Evolutionary conservation across 2,329 filamentous ascomycete genomes (phyloP), one percentile per base, ranked within the genome.

Genomic region (Diatrype stigma): DNA sequence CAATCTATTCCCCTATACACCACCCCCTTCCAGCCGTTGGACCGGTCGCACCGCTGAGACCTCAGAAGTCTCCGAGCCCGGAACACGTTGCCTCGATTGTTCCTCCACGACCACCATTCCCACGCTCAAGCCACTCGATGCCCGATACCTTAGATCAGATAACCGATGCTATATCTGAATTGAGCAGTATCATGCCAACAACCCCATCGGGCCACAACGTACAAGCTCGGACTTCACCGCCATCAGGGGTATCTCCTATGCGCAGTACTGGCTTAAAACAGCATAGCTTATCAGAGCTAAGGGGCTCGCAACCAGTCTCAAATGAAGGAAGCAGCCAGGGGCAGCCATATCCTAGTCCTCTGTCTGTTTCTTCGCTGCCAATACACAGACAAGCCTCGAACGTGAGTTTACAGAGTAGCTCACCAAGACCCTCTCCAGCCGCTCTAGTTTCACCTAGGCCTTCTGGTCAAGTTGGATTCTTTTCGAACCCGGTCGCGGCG

Each of bases 151-250:
- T 47, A 42, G 51, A 55, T 26, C 44, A 55, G n/a, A 55, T 59
- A 42, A 55, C 51, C 16, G 55, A 56, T 44, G 51, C 51, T 40
- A 58, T 58, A 11, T 58, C 56, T 17, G 48, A 45, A 26, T 48
- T 58, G 22, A 49, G 50, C 17, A 53, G 30, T 7, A 28, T n/a
- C 19, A 42, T 49, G 17, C 21, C 40, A n/a, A n/a, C n/a, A n/a
- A n/a, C n/a, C n/a, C n/a, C n/a, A n/a, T n/a, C n/a, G n/a, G n/a
- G n/a, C n/a, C n/a, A n/a, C n/a, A n/a, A n/a, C n/a, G n/a, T n/a
- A n/a, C n/a, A n/a, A n/a, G 3, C 38, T 1, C 8, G 38, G 23
- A 21, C 17, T 1, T 3, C 30, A n/a, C 12, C 32, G 10, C n/a
- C 34, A 47, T 3, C 45, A 44, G 22, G 21, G 14, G 2, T 8